phyloP scores from a whole-genome alignment of 192 early-diverging fungal species.

The Mortierella alpina region DNA sequence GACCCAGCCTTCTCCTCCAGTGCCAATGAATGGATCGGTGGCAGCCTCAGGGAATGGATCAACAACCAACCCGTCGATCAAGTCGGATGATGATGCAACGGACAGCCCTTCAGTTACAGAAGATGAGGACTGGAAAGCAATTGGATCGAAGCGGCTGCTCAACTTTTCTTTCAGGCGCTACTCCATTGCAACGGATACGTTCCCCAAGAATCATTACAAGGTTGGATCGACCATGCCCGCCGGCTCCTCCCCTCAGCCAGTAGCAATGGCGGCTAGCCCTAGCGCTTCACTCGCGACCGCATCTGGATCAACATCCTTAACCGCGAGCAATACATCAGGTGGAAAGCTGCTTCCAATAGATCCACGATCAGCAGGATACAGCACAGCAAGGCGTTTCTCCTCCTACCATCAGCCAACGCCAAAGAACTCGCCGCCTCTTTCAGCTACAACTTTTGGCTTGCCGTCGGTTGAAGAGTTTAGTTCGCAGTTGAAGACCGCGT shows the following conservation, averaged over 20 bases:
- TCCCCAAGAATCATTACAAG: conserved; percentile 48
- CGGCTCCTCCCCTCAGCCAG: conserved; percentile 3
- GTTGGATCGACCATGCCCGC: conserved; percentile 30
- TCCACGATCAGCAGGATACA: conserved; percentile 16
- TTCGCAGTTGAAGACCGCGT: conserved; percentile 18
- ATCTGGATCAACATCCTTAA: conserved; percentile 6
- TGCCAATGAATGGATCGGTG: conserved; percentile 20
- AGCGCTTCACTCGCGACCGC: conserved; percentile 12
- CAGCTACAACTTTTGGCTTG: conserved; percentile 30
- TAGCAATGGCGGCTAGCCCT: background rate
- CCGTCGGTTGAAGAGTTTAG: conserved; percentile 26
- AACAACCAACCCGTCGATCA: conserved; percentile 11
- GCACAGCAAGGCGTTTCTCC: conserved; percentile 38
- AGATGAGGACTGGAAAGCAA: conserved; percentile 56
- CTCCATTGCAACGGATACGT: conserved; percentile 53
- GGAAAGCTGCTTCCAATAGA: conserved; percentile 33
- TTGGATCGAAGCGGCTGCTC: conserved; percentile 45
- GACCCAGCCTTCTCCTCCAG: conserved; percentile 34
- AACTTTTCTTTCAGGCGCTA: conserved; percentile 51
- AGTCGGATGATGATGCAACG: conserved; percentile 38
- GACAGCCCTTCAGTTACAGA: conserved; percentile 53
- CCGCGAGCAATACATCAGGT: conserved; percentile 15
- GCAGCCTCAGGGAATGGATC: conserved; percentile 14
- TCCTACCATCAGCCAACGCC: conserved; percentile 53
- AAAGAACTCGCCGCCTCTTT: conserved; percentile 50